Conservation (phyloP, 495 filamentous ascomycete species). For the Neurospora sp. region DNA sequence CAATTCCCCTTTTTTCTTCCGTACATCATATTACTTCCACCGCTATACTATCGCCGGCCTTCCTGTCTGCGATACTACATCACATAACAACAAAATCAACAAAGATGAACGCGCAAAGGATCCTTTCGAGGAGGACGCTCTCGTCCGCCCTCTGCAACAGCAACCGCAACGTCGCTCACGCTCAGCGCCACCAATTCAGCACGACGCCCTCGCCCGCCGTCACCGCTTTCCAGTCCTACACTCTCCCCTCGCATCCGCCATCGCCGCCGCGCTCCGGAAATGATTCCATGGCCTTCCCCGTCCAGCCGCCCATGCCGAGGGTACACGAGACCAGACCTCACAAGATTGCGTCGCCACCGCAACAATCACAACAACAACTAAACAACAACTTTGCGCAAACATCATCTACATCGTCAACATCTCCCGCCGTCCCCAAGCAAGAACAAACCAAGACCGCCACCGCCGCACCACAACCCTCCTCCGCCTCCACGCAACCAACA, state of each 20-base stretch:
- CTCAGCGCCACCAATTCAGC: conserved; percentile 54
- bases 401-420: conserved; percentile 12
- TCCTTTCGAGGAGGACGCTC: conserved; percentile 13
- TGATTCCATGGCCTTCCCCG: conserved; percentile 56
- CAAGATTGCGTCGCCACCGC: conserved; percentile 14
- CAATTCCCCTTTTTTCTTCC: background rate
- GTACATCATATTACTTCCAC: background rate
- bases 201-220: conserved; percentile 41
- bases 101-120: conserved; percentile 16
- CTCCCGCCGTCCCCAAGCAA: background rate
- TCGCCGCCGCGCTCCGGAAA: conserved; percentile 54
- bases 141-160: conserved; percentile 20
- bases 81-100: background rate
- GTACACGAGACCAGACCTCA: conserved; percentile 46
- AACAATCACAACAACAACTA: conserved; percentile 9
- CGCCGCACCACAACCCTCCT: conserved; percentile 5
- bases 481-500: background rate
- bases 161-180: conserved; percentile 10
- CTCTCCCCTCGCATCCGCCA: conserved; percentile 48
- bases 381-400: conserved; percentile 2
- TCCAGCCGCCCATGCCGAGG: conserved; percentile 27
- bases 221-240: conserved; percentile 66
- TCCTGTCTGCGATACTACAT: background rate
- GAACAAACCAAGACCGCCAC: conserved; percentile 22
- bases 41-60: background rate